Evolutionary conservation across 352 stramenopile species (phyloP), one percentile per base, ranked within the genome.

Genomic region (Thalassiosira sp.): DNA sequence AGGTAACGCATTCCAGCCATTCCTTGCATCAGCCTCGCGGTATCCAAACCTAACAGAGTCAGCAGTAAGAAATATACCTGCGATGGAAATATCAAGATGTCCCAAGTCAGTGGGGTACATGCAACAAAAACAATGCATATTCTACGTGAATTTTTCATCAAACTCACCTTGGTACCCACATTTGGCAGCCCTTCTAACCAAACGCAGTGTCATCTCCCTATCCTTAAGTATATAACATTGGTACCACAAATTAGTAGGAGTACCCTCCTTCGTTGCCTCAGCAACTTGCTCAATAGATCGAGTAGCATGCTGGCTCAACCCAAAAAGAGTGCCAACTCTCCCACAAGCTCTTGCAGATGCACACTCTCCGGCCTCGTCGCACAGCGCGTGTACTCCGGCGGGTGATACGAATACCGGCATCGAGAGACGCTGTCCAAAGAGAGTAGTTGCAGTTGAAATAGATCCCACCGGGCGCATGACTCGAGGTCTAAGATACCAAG

Each of bases 401-500:
- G 90, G 90, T 52, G 68, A 88, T 15, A 89, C 59, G 61, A 94
- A 93, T 45, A 94, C 58, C 3, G 90, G 90, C 75, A 94, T 82
- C 13, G 56, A 83, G 10, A 92, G 40, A 6, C 45, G 13, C 20
- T 86, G 57, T 22, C 62, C 72, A 76, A 81, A 81, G 1, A 90
- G 40, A 20, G 59, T 64, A 6, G 60, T 81, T n/a, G 46, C 25
- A n/a, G 82, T 90, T 11, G 62, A 82, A 58, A 89, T 72, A 0
- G 58, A 67, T 15, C 64, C 77, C 16, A 93, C 75, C 7, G 88
- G 81, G 52, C 78, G 66, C 73, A 93, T 84, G 10, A 91, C 82
- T 49, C 88, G 83, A 18, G 88, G 88, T 33, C 89, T 59, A 8
- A 94, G 64, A 49, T 89, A 93, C 74, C 87, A 92, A 5, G 51